Evolutionary conservation across 106 monocot genomes (phyloP).

Genomic region (Cymbidium sinense): DNA sequence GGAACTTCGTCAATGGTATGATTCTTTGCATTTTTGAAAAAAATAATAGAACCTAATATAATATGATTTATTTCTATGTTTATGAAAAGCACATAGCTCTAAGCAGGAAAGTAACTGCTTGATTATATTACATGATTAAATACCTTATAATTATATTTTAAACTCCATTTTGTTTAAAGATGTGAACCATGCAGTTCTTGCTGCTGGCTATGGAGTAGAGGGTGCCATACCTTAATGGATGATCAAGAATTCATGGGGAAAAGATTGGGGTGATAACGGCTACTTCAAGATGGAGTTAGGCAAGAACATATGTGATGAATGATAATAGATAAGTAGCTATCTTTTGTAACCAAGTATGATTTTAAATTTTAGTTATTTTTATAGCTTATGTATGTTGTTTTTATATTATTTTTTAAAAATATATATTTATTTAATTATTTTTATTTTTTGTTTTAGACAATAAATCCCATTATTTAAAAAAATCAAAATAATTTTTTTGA

Average conservation of each 20-base stretch:
- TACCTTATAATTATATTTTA: neutral
- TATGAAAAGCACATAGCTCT: neutral
- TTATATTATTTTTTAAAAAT: no score
- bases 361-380: no score
- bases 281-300: constrained; percentile 99
- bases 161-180: constrained; percentile 26
- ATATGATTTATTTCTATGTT: no score
- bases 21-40: no score
- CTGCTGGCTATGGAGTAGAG: constrained; percentile 76
- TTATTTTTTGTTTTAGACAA: no score
- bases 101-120: neutral
- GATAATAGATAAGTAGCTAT: neutral
- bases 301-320: constrained; percentile 97
- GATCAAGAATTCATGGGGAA: constrained; percentile 89
- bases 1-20: constrained; percentile 70
- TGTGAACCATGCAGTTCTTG: constrained; percentile 85
- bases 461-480: no score
- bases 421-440: no score
- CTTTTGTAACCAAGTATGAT: neutral
- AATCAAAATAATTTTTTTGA: no score
- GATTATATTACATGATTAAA: neutral
- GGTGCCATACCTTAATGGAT: constrained; percentile 66
- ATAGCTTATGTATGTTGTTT: no score
- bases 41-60: no score
- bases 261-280: constrained; percentile 68